Conservation (phyloP, 495 filamentous ascomycete genomes). For the Geopyxis carbonaria region DNA sequence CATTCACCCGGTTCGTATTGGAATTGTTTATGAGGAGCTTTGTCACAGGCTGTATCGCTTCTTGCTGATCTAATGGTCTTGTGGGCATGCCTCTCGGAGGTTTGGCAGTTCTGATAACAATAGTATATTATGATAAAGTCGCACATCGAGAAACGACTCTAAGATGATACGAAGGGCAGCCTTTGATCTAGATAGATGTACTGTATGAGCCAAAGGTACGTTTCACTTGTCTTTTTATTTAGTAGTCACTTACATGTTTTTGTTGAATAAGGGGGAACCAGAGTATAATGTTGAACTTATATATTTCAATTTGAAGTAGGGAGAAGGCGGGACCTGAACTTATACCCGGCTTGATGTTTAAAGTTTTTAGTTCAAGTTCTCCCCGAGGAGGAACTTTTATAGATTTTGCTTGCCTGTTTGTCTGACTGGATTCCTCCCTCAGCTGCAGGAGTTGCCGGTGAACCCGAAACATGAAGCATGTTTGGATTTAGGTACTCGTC, state of each 20-base stretch:
- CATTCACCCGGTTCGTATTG: conserved; percentile 10
- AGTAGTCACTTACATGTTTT: conserved; percentile 11
- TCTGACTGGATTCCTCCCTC: too few species aligned
- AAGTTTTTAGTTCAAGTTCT: too few species aligned
- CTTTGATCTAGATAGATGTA: conserved; percentile 8
- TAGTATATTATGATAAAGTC: conserved; percentile 9
- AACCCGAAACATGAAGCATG: too few species aligned
- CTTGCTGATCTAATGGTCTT: neutral
- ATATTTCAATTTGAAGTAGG: conserved; percentile 2
- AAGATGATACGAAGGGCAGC: conserved; percentile 3
- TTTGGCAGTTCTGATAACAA: conserved; percentile 8
- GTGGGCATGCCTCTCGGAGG: conserved; percentile 10
- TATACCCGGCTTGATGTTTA: too few species aligned
- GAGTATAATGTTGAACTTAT: conserved; percentile 8
- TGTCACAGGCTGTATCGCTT: conserved; percentile 1
- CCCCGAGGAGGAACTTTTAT: too few species aligned
- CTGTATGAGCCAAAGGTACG: neutral
- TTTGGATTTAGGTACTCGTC: too few species aligned
- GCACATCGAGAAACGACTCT: conserved; percentile 13
- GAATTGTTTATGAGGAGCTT: conserved; percentile 10
- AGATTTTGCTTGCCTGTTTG: too few species aligned
- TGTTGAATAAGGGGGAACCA: too few species aligned
- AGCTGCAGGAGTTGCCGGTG: too few species aligned
- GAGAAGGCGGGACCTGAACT: too few species aligned
- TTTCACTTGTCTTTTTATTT: neutral